Base-by-base conservation (phyloP, 116 monocot species). In the Zostera marina region DNA sequence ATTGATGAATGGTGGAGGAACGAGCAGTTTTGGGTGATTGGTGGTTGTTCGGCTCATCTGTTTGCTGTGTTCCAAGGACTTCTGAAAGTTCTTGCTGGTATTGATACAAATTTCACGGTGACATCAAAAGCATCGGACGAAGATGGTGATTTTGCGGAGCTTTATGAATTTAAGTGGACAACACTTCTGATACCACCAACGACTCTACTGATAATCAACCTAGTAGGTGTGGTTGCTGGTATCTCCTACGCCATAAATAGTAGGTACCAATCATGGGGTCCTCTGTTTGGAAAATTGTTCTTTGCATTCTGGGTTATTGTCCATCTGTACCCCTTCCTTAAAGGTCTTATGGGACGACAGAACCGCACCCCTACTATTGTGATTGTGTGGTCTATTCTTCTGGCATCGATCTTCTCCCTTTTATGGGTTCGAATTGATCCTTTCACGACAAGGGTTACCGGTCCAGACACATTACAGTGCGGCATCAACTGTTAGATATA, bases 1-100 rank as follows among this genome's bases (percentile, higher is more conserved):
- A 90, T 90, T 14, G 90, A 90, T 12, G 90, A 90, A 51, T 90
- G 90, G 90, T 90, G 84, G 89, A 83, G 89, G 54, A 89, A 89
- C 47, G 90, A 90, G 72, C 61, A 61, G 22, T 65, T 65, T 54
- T 84, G 84, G 84, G 88, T 88, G 54, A 88, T 88, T 22, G 90
- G 90, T 22, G 90, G 90, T 44, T 78, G 81, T 24, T 90, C 90
- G 0, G 62, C 90, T 39, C 90, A 90, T 70, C 84, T 90, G n/a
- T 90, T 90, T 55, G 90, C 90, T 3, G 84, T 90, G 15, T 69
- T 90, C 63, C 90, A 90, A 54, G 90, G 90, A 44, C 76, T 90
- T 16, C 84, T 90, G 47, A 90, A 90, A 56, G 90, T 90, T 15
- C 79, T 90, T 39, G 90, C 90, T 22, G 84, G 90, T 25, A 84